Conservation (phyloP, 495 filamentous ascomycete species). For the Paragyromitra xinjiangensis region DNA sequence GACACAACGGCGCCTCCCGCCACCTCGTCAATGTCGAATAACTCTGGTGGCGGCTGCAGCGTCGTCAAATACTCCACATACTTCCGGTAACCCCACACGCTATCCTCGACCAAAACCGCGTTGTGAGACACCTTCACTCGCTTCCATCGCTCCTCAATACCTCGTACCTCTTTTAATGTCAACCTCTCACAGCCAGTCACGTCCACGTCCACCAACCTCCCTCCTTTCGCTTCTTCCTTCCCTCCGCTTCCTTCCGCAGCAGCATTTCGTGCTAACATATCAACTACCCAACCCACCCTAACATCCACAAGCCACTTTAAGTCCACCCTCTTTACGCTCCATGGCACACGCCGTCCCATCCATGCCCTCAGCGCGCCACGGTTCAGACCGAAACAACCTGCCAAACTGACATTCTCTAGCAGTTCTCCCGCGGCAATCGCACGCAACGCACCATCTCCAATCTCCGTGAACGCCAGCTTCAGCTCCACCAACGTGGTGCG, state of each 20-base stretch:
- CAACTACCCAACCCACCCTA: slow-evolving; percentile 50
- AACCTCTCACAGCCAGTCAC: slow-evolving; percentile 52
- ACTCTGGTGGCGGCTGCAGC: background rate
- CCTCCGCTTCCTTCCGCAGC: background rate
- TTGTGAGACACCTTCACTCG: slow-evolving; percentile 42
- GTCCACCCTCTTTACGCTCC: slow-evolving; percentile 30
- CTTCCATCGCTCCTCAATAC: slow-evolving; percentile 41
- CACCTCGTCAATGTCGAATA: slow-evolving; percentile 1
- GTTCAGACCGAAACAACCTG: slow-evolving; percentile 41
- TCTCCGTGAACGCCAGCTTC: slow-evolving; percentile 49
- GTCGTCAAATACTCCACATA: slow-evolving; percentile 47
- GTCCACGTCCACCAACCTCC: slow-evolving; percentile 41
- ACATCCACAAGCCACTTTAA: slow-evolving; percentile 49
- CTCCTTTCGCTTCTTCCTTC: background rate
- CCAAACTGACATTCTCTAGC: slow-evolving; percentile 40
- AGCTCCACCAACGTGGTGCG: slow-evolving; percentile 38
- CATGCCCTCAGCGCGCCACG: slow-evolving; percentile 41
- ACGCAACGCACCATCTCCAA: slow-evolving; percentile 50
- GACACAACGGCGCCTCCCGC: background rate
- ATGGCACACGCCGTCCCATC: slow-evolving; percentile 47
- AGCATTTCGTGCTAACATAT: slow-evolving; percentile 38
- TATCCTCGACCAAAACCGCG: slow-evolving; percentile 39
- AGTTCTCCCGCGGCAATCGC: slow-evolving; percentile 45
- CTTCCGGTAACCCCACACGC: slow-evolving; percentile 51
- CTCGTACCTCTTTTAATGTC: slow-evolving; percentile 49